Conservation (phyloP, 345 rosid species). For the Citrus unshiu region DNA sequence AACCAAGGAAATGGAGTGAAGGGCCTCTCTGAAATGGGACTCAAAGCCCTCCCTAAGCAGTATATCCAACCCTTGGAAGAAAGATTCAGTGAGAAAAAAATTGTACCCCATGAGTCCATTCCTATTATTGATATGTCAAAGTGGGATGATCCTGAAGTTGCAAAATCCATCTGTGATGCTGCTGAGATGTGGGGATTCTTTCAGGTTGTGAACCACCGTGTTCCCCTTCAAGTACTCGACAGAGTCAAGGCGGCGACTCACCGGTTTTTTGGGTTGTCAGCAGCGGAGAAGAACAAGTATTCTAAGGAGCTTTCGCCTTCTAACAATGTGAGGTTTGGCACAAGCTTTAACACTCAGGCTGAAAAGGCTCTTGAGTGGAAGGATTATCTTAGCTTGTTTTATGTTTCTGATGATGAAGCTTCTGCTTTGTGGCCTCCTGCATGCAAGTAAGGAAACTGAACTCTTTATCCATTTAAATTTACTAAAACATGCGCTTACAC, state of each 20-base stretch:
- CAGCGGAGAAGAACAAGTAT: constrained; percentile 37
- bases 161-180: constrained; percentile 43
- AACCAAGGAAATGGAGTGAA: constrained; percentile 51
- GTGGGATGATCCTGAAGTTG: constrained; percentile 28
- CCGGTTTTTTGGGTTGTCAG: constrained; percentile 40
- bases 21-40: constrained; percentile 50
- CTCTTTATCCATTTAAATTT: neutral
- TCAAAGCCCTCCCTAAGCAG: constrained; percentile 37
- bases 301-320: constrained; percentile 34
- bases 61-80: constrained; percentile 44
- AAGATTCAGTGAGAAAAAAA: constrained; percentile 23
- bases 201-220: constrained; percentile 50
- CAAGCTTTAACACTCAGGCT: constrained; percentile 40
- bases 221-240: constrained; percentile 39
- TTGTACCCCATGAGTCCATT: constrained; percentile 31
- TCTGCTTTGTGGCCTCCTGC: constrained; percentile 41
- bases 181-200: constrained; percentile 54
- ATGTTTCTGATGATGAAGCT: constrained; percentile 43
- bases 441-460: constrained; percentile 30
- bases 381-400: constrained; percentile 52
- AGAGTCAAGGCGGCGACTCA: constrained; percentile 38
- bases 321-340: constrained; percentile 32
- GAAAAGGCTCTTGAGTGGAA: constrained; percentile 59
- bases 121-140: constrained; percentile 47
- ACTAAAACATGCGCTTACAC: too few relatives aligned